phyloP scores from a whole-genome alignment of 1,139 yeast species.

The Magnusiomyces starmeri region DNA sequence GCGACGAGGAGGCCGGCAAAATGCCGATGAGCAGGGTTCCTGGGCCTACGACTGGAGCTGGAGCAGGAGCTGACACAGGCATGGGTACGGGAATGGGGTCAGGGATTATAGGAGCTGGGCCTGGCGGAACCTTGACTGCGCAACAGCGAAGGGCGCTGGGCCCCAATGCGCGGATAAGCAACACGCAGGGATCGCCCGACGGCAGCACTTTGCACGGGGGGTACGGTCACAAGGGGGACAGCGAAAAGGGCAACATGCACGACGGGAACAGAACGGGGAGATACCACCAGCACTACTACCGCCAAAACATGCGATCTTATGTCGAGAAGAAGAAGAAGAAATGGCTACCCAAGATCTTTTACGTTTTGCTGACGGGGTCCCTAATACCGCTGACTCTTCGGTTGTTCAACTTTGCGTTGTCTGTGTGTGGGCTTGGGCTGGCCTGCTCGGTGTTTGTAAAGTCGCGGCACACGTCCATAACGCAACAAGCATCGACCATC shows the following conservation, averaged over 20 bases:
- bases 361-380: slow-evolving; percentile 65
- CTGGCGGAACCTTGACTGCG: no score
- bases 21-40: no score
- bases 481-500: slow-evolving; percentile 82
- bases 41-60: no score
- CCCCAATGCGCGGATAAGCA: background rate
- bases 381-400: slow-evolving; percentile 74
- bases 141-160: no score
- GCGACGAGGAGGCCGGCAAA: no score
- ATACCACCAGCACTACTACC: background rate
- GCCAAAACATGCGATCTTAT: background rate
- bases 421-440: slow-evolving; percentile 27
- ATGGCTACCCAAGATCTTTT: slow-evolving; percentile 54
- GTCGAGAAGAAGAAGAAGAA: slow-evolving; percentile 21
- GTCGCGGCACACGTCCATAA: slow-evolving; percentile 39
- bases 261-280: background rate
- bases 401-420: slow-evolving; percentile 49
- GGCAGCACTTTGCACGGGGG: background rate
- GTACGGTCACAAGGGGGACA: background rate
- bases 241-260: background rate
- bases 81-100: no score
- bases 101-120: no score
- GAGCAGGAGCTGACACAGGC: no score
- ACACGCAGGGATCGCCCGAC: background rate
- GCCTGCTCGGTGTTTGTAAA: slow-evolving; percentile 22